These are phyloP conservation scores for Phytophthora agathidicida DNA, from an alignment of 352 stramenopile species.

Conservation along the genomic window DNA sequence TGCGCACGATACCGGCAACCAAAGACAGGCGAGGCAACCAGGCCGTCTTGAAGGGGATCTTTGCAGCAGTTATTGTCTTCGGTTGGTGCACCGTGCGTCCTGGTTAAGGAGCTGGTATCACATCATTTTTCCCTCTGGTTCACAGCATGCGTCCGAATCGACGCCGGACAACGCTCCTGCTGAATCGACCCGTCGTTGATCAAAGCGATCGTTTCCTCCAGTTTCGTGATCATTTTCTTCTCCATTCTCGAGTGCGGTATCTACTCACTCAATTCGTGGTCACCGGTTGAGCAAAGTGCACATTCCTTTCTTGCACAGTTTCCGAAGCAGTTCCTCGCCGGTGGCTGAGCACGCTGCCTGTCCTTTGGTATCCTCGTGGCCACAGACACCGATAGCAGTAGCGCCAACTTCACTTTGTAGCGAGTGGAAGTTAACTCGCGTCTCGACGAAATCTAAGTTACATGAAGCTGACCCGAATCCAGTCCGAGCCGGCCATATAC, in stretches of 20 bases:
- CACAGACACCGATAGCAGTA: conserved; percentile 16
- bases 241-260: too few relatives aligned
- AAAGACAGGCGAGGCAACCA: conserved; percentile 6
- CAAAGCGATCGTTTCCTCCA: too few relatives aligned
- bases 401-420: conserved; percentile 1
- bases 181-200: too few relatives aligned
- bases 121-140: conserved; percentile 1
- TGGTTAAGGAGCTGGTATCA: conserved; percentile 5
- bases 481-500: conserved; percentile 1
- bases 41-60: neutral
- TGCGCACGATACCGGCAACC: conserved; percentile 2
- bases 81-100: conserved; percentile 5
- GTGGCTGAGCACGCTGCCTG: conserved; percentile 7
- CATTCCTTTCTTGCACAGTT: conserved; percentile 7
- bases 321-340: conserved; percentile 1
- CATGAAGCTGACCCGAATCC: conserved; percentile 20
- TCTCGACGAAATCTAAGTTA: neutral
- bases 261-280: neutral
- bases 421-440: conserved; percentile 6
- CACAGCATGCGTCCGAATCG: conserved; percentile 3
- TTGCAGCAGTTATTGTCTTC: neutral
- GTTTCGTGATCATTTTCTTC: too few relatives aligned
- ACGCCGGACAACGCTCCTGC: neutral
- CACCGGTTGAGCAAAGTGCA: neutral
- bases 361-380: conserved; percentile 4